Evolutionary conservation across 169 alveolate genomes (phyloP).

Genomic region (Plasmodium gaboni): DNA sequence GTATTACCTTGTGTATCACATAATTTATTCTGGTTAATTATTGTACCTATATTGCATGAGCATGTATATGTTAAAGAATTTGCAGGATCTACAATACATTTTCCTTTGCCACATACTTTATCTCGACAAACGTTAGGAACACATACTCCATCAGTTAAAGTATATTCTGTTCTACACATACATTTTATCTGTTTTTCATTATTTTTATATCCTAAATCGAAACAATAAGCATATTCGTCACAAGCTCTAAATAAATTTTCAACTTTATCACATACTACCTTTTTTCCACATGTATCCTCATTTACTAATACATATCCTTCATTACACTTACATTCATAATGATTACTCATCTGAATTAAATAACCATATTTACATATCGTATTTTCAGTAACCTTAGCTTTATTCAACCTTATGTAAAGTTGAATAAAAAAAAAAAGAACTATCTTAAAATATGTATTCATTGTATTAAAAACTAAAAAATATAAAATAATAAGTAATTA

Average conservation of each 20-base stretch:
- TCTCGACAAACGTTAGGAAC: neutral
- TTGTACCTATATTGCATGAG: constrained; percentile 40
- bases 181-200: neutral
- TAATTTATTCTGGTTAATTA: neutral
- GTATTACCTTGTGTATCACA: constrained; percentile 32
- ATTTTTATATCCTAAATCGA: neutral
- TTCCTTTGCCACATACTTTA: constrained; percentile 23
- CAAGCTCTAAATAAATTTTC: constrained; percentile 18
- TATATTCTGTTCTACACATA: neutral
- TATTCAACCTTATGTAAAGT: constrained; percentile 8
- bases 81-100: constrained; percentile 11
- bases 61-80: neutral
- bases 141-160: neutral
- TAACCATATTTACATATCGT: constrained; percentile 42
- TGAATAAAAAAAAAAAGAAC: constrained; percentile 15
- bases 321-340: constrained; percentile 38
- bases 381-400: constrained; percentile 20
- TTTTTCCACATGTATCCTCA: constrained; percentile 27
- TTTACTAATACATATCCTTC: constrained; percentile 11
- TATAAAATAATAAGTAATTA: too few species aligned
- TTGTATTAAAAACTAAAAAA: constrained; percentile 5
- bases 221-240: constrained; percentile 32
- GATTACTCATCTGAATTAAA: constrained; percentile 31
- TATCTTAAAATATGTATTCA: constrained; percentile 27
- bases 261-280: neutral